Base-by-base conservation (phyloP, 2,329 filamentous ascomycete genomes). In the Fusarium begoniae region DNA sequence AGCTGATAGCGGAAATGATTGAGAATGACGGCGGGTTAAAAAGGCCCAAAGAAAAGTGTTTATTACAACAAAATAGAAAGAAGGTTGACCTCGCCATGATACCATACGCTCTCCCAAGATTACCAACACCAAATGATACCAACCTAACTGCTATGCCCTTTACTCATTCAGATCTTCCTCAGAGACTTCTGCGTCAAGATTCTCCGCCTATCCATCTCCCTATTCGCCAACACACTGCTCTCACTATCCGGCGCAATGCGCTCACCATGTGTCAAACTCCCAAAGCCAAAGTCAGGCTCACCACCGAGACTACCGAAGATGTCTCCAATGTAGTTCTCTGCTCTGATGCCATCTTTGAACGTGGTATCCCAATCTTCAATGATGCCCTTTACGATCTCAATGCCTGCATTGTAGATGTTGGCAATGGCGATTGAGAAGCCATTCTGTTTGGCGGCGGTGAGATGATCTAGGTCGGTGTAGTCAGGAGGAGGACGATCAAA, bases 241-340 rank as follows among this genome's bases (percentile, higher is more conserved):
- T 47, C 51, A 6, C 75, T 77, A 18, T 60, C 70, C 1, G 80
- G 68, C 5, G 74, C 68, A 32, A 85, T 78, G 8, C 75, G 79
- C 35, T 76, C 67, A 8, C 84, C 84, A 20, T 79, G 74, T 0
- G 84, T 86, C 40, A 84, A 75, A 67, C 84, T 87, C 2, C 87
- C 87, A 0, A 86, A 86, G 0, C 91, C 91, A 80, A 93, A 93
- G 78, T 92, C 90, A 0, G 91, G 91, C 45, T 82, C 79, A 4
- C 91, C 91, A 4, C 91, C 91, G 8, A 94, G 82, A 15, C 88
- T 91, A 20, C 91, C 92, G 73, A 93, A 91, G 61, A 94, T 91
- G 77, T 93, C 91, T 11, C 92, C 92, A 43, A 94, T 82, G 75
- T 94, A 94, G 76, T 93, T 93, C 4, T 79, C 83, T 0, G 91